A percentile compares a stretch with the other conserved stretches of the same genome.
These are phyloP conservation scores for Saccharomycopsis microspora DNA, from an alignment of 805 yeast genomes.

Conservation along the genomic window DNA sequence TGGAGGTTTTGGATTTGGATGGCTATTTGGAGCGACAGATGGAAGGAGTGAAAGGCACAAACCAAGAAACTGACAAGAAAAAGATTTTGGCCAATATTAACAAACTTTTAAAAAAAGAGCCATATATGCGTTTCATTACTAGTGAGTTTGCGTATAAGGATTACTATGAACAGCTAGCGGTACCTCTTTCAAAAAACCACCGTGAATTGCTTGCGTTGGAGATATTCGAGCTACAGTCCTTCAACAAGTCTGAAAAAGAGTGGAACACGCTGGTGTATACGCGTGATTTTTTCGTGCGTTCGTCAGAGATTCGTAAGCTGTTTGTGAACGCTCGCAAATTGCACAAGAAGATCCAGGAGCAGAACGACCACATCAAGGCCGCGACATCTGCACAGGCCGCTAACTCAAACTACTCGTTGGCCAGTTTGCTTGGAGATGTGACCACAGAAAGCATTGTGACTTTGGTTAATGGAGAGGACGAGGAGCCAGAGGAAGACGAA, in stretches of 20 bases:
- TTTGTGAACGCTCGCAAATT: slow-evolving; percentile 1
- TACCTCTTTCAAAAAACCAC: neutral
- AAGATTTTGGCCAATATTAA: slow-evolving; percentile 5
- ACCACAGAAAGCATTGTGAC: neutral
- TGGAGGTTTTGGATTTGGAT: slow-evolving; percentile 19
- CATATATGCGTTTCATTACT: slow-evolving; percentile 3
- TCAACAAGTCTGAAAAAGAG: slow-evolving; percentile 34
- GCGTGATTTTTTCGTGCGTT: slow-evolving; percentile 12
- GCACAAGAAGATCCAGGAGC: slow-evolving; percentile 5
- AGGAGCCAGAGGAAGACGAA: neutral
- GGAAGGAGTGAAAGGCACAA: neutral
- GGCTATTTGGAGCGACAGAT: neutral
- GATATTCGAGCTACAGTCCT: slow-evolving; percentile 55
- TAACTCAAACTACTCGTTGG: neutral
- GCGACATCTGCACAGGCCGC: neutral
- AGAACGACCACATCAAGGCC: slow-evolving; percentile 5
- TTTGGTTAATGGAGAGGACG: neutral
- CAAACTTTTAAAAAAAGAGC: neutral
- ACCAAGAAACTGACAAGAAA: neutral
- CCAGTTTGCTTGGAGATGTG: neutral
- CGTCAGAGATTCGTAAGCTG: slow-evolving; percentile 13
- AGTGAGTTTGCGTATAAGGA: slow-evolving; percentile 7
- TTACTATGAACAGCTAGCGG: slow-evolving; percentile 2
- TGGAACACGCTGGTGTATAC: slow-evolving; percentile 35
- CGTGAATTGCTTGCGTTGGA: slow-evolving; percentile 43